Evolutionary conservation across 495 filamentous ascomycete species (phyloP).

Genomic region (Filosporella fistucella): DNA sequence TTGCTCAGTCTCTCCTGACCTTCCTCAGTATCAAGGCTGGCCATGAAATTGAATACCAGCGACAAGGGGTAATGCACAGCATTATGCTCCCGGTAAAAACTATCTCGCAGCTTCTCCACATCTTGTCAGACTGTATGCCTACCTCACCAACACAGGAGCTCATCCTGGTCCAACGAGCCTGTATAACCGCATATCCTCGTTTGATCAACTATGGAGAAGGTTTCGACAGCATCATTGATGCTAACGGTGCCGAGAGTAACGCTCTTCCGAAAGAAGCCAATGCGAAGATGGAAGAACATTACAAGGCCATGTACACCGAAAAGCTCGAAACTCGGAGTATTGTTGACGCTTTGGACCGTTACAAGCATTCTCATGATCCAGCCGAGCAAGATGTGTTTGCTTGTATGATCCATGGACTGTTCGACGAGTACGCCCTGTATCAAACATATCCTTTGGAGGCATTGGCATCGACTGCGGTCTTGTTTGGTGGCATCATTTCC

Average conservation of each 20-base stretch:
- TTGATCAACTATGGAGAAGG: conserved; percentile 95
- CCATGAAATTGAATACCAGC: conserved; percentile 68
- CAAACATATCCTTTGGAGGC: conserved; percentile 90
- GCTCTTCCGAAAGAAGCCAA: conserved; percentile 72
- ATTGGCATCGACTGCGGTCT: conserved; percentile 87
- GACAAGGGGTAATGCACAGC: conserved; percentile 54
- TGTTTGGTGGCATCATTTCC: conserved; percentile 96
- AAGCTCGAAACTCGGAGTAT: conserved; percentile 78
- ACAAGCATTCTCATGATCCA: conserved; percentile 80
- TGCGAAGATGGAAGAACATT: conserved; percentile 91
- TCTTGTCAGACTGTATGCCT: conserved; percentile 61
- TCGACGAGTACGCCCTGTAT: conserved; percentile 96
- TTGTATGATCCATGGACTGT: conserved; percentile 97
- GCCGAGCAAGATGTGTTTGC: conserved; percentile 90
- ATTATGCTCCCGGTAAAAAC: conserved; percentile 54
- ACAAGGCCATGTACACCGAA: conserved; percentile 92
- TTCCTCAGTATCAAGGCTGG: conserved; percentile 81
- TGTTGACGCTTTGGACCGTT: conserved; percentile 71
- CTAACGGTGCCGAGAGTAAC: conserved; percentile 75
- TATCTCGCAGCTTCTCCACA: conserved; percentile 73
- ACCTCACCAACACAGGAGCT: conserved; percentile 42
- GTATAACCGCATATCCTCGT: conserved; percentile 89
- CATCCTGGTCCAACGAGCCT: conserved; percentile 69
- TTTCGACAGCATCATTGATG: conserved; percentile 83
- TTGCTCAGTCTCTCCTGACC: conserved; percentile 59